Base-by-base conservation (phyloP, 73 alveolate genomes). In the Tetrahymena thermophila region DNA sequence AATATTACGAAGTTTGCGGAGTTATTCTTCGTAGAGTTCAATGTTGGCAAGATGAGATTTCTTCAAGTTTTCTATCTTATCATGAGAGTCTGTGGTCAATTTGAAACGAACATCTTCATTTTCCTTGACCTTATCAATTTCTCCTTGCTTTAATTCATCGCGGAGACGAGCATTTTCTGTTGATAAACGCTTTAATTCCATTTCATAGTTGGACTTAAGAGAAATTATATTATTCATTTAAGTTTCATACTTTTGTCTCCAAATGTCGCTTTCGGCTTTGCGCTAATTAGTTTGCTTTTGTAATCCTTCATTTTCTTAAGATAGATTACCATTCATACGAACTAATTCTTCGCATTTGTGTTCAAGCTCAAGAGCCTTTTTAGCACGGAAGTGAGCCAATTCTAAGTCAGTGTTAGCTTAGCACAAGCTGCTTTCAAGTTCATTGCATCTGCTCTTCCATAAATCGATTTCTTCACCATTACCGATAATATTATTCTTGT, bases 361-460 rank as follows among this genome's bases (percentile, higher is more conserved):
- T 28, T 71, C 89, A 17, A 71, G 89, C 31, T 71, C 89, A 71
- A 71, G 89, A 71, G 89, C 89, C 89, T 71, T 71, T 71, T 71
- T 71, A 34, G 89, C 89, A 71, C 89, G 89, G 89, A 71, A 71
- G 89, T 71, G 89, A 71, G 89, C 89, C n/a, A 71, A 71, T 71
- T 71, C 89, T 71, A 71, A 71, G 37, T 71, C 89, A 71, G 89
- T 71, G 40, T 71, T 71, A n/a, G 89, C 89, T 71, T 71, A 31
- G 37, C 89, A 71, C 89, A 71, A 71, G 31, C 89, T 71, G 37
- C 89, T 71, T 71, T 71, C 89, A 71, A 71, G 89, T n/a, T 71
- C 89, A n/a, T 71, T 71, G 40, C 89, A 71, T 71, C 89, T 71
- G 40, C 89, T 71, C 89, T 71, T 71, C 89, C 89, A 71, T 71